These are phyloP conservation scores for Talaromyces ruber DNA, from an alignment of 495 filamentous ascomycete species.

Conservation along the genomic window DNA sequence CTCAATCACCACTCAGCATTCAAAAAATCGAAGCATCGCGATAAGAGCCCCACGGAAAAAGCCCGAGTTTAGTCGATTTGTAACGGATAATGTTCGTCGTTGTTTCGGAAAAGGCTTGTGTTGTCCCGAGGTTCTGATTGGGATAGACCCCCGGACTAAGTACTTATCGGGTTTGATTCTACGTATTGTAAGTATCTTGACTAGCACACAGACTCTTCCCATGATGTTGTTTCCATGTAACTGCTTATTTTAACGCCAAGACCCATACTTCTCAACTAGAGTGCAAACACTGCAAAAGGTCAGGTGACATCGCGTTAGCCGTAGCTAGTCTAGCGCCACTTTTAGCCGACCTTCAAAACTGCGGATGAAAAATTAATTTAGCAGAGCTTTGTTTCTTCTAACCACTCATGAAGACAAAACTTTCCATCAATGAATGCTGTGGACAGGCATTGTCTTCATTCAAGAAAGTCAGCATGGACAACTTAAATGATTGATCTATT, in stretches of 20 bases:
- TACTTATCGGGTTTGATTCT: not conserved
- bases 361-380: conserved; percentile 1
- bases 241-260: not conserved
- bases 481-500: not conserved
- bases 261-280: not conserved
- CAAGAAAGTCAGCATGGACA: not conserved
- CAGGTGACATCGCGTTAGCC: not conserved
- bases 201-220: not conserved
- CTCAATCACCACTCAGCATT: not conserved
- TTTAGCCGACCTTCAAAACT: conserved; percentile 3
- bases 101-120: not conserved
- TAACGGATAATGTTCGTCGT: not conserved
- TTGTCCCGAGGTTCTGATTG: not conserved
- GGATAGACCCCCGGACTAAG: not conserved
- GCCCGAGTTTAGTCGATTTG: not conserved
- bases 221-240: not conserved
- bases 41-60: not conserved
- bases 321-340: not conserved
- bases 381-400: not conserved
- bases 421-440: not conserved
- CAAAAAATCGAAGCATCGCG: not conserved
- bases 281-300: conserved; percentile 4
- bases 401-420: not conserved
- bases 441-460: not conserved
- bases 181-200: not conserved